Percentiles rank a stretch among this genome's conserved stretches.
phyloP scores from a whole-genome alignment of 495 filamentous ascomycete species.

The Neohortaea acidophila region DNA sequence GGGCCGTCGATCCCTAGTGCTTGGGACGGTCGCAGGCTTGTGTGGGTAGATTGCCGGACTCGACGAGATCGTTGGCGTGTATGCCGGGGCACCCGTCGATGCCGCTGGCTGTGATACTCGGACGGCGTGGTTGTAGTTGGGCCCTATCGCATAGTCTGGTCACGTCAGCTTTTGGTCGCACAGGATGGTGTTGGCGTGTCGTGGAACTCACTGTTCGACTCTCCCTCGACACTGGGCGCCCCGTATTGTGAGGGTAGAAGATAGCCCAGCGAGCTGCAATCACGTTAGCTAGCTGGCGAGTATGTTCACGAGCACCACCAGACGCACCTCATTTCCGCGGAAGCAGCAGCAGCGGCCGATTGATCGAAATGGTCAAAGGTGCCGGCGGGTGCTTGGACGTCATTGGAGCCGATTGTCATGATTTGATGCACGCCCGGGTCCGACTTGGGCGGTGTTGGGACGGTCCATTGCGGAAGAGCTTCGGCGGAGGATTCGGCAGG shows the following conservation, averaged over 20 bases:
- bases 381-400: constrained; percentile 6
- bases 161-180: not conserved
- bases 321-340: constrained; percentile 18
- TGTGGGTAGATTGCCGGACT: constrained; percentile 14
- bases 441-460: constrained; percentile 17
- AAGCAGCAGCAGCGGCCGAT: too few relatives aligned
- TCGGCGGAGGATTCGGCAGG: constrained; percentile 5
- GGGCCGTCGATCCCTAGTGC: not conserved
- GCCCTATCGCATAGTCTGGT: constrained; percentile 15
- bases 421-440: constrained; percentile 11
- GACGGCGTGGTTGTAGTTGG: constrained; percentile 14
- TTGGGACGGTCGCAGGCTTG: not conserved
- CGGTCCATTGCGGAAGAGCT: constrained; percentile 11
- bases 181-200: not conserved
- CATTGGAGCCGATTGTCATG: constrained; percentile 8
- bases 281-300: constrained; percentile 5
- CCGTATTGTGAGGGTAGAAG: constrained; percentile 19
- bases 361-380: too few relatives aligned
- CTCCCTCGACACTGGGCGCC: constrained; percentile 2
- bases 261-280: constrained; percentile 12
- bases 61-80: constrained; percentile 12
- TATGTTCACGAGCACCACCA: not conserved
- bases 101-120: constrained; percentile 10
- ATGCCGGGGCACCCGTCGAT: constrained; percentile 2
- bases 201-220: constrained; percentile 10